phyloP scores from a whole-genome alignment of 352 stramenopile species.

The Globisporangium ultimum region DNA sequence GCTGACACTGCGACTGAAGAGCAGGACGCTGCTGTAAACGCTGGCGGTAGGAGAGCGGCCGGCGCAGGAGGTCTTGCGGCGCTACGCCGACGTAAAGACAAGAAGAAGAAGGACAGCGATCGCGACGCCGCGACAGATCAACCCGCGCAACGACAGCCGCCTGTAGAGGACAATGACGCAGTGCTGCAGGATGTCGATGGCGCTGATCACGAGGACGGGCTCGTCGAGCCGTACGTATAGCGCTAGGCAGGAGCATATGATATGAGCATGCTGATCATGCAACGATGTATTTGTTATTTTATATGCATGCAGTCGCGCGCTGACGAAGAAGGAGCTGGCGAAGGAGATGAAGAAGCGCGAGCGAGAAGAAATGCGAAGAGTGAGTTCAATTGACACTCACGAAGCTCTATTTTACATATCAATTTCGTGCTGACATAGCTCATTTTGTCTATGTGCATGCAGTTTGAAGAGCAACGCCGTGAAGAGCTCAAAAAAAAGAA shows the following conservation, averaged over 20 bases:
- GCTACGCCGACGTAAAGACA: constrained; percentile 63
- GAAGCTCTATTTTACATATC: not conserved
- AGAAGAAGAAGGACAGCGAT: constrained; percentile 36
- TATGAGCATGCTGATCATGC: not conserved
- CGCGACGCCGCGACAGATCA: constrained; percentile 14
- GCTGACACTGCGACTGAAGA: constrained; percentile 23
- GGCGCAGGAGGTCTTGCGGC: constrained; percentile 38
- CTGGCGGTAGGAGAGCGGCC: constrained; percentile 30
- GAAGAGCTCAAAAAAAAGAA: constrained; percentile 49
- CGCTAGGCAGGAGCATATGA: not conserved
- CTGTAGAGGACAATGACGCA: constrained; percentile 12
- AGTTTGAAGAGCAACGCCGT: constrained; percentile 72
- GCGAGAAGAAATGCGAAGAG: constrained; percentile 65
- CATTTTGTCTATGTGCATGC: not conserved
- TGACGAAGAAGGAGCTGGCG: constrained; percentile 76
- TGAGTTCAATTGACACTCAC: constrained; percentile 11
- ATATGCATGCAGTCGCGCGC: constrained; percentile 25
- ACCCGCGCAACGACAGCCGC: constrained; percentile 3
- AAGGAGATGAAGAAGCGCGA: constrained; percentile 79
- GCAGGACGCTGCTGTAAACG: constrained; percentile 28
- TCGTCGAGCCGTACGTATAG: constrained; percentile 39
- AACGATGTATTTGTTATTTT: not conserved
- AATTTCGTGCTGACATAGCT: constrained; percentile 1
- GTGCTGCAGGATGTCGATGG: constrained; percentile 13
- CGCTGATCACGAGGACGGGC: constrained; percentile 12